phyloP scores from a whole-genome alignment of 169 alveolate species.

The Amoebophrya sp. region DNA sequence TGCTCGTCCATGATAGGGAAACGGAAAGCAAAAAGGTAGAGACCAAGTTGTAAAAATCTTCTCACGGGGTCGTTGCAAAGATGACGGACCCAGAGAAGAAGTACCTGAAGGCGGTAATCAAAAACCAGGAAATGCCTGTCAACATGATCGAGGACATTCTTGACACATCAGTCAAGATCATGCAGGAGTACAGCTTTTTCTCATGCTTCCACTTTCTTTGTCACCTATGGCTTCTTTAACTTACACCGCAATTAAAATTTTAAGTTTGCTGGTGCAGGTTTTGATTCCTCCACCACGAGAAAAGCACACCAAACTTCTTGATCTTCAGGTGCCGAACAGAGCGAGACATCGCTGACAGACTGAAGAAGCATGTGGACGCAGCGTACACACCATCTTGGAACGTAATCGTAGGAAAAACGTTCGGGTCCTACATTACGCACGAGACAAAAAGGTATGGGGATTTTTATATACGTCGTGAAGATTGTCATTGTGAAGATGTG shows the following conservation, averaged over 20 bases:
- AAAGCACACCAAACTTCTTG: too few relatives aligned
- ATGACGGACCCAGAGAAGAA: slow-evolving; percentile 18
- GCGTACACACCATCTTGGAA: slow-evolving; percentile 22
- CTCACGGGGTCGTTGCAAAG: background rate
- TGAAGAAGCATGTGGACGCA: background rate
- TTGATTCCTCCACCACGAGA: too few relatives aligned
- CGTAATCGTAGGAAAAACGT: background rate
- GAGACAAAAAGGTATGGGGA: background rate
- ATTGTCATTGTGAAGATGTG: too few relatives aligned
- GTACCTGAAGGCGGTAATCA: background rate
- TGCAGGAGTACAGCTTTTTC: background rate
- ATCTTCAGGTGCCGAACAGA: background rate
- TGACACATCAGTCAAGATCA: background rate
- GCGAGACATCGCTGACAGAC: slow-evolving; percentile 8
- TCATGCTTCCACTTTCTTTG: background rate
- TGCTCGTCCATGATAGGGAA: too few relatives aligned
- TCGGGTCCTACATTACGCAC: slow-evolving; percentile 2
- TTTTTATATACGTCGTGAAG: too few relatives aligned
- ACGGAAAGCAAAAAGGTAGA: too few relatives aligned
- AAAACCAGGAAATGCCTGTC: slow-evolving; percentile 23
- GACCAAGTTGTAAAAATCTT: too few relatives aligned
- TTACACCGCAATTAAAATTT: background rate
- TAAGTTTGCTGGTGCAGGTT: too few relatives aligned
- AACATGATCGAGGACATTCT: background rate
- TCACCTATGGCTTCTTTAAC: background rate